phyloP scores from a whole-genome alignment of 805 yeast genomes.

The Metschnikowia matae region DNA sequence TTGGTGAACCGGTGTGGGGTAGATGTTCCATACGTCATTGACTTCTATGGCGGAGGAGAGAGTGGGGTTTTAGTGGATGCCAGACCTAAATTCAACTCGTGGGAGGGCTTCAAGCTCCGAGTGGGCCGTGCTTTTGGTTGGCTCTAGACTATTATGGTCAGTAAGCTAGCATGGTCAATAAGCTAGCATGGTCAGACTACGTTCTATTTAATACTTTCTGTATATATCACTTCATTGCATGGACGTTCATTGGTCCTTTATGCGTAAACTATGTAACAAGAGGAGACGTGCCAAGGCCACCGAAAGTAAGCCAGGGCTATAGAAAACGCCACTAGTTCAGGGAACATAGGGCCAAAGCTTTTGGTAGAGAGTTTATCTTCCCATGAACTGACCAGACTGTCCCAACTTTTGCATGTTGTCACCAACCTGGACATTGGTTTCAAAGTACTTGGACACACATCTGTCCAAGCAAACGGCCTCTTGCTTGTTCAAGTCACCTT shows the following conservation, averaged over 20 bases:
- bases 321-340: not conserved
- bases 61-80: slow-evolving; percentile 78
- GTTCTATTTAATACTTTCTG: not conserved
- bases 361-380: slow-evolving; percentile 24
- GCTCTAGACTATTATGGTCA: not conserved
- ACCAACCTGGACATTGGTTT: slow-evolving; percentile 90
- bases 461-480: slow-evolving; percentile 90
- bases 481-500: slow-evolving; percentile 70
- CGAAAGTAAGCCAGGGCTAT: not conserved
- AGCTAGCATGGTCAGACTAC: too few relatives aligned
- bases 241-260: not conserved
- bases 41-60: slow-evolving; percentile 54
- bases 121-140: slow-evolving; percentile 56
- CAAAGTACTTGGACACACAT: slow-evolving; percentile 94
- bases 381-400: slow-evolving; percentile 45
- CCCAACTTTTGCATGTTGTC: slow-evolving; percentile 57
- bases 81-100: slow-evolving; percentile 79
- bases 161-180: too few relatives aligned
- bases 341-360: not conserved
- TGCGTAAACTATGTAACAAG: slow-evolving; percentile 6
- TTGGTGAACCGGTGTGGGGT: slow-evolving; percentile 78
- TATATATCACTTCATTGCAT: slow-evolving; percentile 2
- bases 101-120: slow-evolving; percentile 78
- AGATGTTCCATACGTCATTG: slow-evolving; percentile 85
- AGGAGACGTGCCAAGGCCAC: not conserved